phyloP scores from a whole-genome alignment of 2,329 filamentous ascomycete genomes.

The Grosmannia clavigera region DNA sequence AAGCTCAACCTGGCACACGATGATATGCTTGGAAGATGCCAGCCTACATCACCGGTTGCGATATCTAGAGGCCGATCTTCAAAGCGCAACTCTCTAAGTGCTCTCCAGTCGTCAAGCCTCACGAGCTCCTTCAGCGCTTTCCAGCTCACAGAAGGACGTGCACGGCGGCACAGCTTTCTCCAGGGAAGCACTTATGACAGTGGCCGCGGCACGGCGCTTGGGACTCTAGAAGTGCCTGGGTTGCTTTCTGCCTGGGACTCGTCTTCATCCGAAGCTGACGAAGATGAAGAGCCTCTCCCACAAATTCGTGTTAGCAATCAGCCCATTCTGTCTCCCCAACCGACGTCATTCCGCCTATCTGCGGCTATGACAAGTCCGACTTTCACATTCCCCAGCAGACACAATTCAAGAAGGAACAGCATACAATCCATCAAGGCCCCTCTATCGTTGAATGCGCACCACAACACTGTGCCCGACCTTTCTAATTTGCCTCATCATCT shows the following conservation, averaged over 20 bases:
- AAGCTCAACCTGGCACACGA: background rate
- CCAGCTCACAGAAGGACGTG: background rate
- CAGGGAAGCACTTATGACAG: background rate
- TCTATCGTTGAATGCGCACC: background rate
- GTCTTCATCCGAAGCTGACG: background rate
- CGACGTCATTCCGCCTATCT: slow-evolving; percentile 11
- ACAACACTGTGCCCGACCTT: background rate
- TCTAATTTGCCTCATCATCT: slow-evolving; percentile 3
- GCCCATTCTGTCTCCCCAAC: slow-evolving; percentile 6
- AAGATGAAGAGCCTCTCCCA: background rate
- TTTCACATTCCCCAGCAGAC: background rate
- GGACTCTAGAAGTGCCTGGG: background rate
- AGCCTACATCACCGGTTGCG: background rate
- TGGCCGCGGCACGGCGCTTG: background rate
- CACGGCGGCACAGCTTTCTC: background rate
- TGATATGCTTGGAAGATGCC: background rate
- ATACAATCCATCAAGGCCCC: background rate
- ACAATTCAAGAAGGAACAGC: slow-evolving; percentile 1
- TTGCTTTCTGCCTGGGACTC: slow-evolving; percentile 4
- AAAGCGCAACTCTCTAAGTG: background rate
- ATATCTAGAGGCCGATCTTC: background rate
- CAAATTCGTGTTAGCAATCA: background rate
- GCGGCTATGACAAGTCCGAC: slow-evolving; percentile 1
- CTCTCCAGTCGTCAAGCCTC: background rate
- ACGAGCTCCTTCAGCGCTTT: background rate